Evolutionary conservation across 495 filamentous ascomycete species (phyloP), one percentile per base, ranked within the genome.

Genomic region (Halenospora varia): DNA sequence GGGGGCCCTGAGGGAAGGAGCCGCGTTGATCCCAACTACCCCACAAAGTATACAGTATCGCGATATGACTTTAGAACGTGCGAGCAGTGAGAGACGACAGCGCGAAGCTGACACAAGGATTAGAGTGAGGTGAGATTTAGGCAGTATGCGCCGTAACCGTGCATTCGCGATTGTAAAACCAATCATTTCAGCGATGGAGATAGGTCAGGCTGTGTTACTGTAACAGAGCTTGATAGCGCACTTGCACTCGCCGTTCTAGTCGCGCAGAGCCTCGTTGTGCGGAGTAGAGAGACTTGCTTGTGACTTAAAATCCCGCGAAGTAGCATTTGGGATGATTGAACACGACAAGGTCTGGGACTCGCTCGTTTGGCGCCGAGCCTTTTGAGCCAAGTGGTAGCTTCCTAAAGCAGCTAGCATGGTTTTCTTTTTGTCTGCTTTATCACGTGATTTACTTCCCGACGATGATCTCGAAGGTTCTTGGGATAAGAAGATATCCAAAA

Each of bases 61-160:
- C n/a, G n/a, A n/a, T n/a, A n/a, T n/a, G n/a, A n/a, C n/a, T n/a
- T n/a, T n/a, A n/a, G 11, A 45, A n/a, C 17, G 42, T n/a, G 18
- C 42, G n/a, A 45, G n/a, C n/a, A n/a, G n/a, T n/a, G n/a, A 20
- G 3, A 45, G n/a, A 15, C 17, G 8, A 45, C 42, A 13, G 20
- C 25, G 25, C 23, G 4, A 25, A 49, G 18, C 47, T 49, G 47
- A 49, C 47, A 25, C 47, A 24, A 25, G 47, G 23, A 25, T 49
- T 23, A n/a, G 25, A 49, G 47, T 49, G 22, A 49, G 47, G 47
- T 19, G 10, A 6, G 3, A 25, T 49, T 49, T 49, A 49, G 47
- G 19, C 47, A 49, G 25, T 49, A 49, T 49, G 47, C 47, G 47
- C 47, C 47, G 47, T 19, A 49, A 19, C 11, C 19, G 20, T 25